phyloP scores from a whole-genome alignment of 257 asterid species.

The Solanum sitiens region DNA sequence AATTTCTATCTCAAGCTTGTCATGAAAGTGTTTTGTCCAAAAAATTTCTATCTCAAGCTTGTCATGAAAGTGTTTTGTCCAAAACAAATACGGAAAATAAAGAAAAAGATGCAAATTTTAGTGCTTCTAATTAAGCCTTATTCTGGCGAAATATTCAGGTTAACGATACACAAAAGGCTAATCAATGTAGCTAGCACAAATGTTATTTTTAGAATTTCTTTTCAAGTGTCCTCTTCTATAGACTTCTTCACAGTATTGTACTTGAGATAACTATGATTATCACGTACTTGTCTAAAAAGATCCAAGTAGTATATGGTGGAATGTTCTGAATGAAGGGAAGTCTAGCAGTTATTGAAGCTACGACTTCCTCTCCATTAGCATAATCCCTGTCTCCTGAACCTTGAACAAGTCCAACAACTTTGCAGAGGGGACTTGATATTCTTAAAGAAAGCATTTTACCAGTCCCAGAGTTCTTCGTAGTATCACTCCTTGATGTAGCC shows the following conservation, averaged over 20 bases:
- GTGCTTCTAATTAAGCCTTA: neutral
- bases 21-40: neutral
- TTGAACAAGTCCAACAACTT: constrained; percentile 35
- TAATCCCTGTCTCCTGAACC: constrained; percentile 53
- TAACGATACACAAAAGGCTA: neutral
- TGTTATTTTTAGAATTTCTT: neutral
- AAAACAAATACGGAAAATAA: neutral
- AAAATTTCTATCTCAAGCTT: neutral
- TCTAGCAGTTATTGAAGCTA: constrained; percentile 42
- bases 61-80: neutral
- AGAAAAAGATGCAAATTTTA: neutral
- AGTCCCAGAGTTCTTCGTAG: constrained; percentile 16
- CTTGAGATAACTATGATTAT: neutral
- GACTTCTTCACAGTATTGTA: neutral
- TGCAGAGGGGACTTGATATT: constrained; percentile 53
- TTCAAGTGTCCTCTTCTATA: neutral
- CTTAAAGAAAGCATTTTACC: constrained; percentile 54
- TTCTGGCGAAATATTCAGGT: neutral
- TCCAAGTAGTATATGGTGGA: constrained; percentile 92
- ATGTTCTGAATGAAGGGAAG: constrained; percentile 62
- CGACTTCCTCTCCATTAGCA: constrained; percentile 46
- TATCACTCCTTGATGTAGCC: constrained; percentile 46
- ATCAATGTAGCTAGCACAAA: neutral
- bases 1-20: neutral
- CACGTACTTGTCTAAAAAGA: constrained; percentile 63